Evolutionary conservation across 768 basidiomycete genomes (phyloP).

Genomic region (Mycena vulgaris): DNA sequence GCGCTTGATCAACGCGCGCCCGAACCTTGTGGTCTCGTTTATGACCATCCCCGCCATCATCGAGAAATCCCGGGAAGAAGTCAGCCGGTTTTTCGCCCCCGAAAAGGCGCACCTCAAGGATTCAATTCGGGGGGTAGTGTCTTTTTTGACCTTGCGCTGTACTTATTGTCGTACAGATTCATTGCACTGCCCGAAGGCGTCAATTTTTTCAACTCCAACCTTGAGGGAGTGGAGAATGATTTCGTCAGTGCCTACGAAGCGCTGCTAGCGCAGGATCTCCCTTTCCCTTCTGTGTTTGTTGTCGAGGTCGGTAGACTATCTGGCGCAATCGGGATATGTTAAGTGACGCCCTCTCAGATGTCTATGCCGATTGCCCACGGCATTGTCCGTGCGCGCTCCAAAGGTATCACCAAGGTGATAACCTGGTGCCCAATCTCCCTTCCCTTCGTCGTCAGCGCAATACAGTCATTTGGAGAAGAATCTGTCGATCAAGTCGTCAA

Average conservation of each 20-base stretch:
- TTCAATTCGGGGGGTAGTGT: not conserved
- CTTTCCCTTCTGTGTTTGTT: constrained; percentile 5
- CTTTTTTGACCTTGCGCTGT: not conserved
- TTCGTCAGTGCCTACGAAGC: constrained; percentile 1
- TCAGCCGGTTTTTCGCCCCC: not conserved
- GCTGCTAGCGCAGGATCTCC: not conserved
- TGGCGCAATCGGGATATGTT: not conserved
- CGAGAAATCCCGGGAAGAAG: not conserved
- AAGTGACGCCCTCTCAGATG: not conserved
- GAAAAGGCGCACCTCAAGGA: not conserved
- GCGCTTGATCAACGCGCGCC: not conserved
- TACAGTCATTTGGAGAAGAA: not conserved
- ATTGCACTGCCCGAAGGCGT: constrained; percentile 3
- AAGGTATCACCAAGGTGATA: constrained; percentile 6
- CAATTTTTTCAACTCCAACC: constrained; percentile 8
- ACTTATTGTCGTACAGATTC: not conserved
- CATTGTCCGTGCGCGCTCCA: not conserved
- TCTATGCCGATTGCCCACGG: not conserved
- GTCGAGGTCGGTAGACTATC: not conserved
- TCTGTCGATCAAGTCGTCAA: not conserved
- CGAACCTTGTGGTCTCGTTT: constrained; percentile 5
- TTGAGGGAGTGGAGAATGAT: not conserved
- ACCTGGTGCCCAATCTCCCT: constrained; percentile 7
- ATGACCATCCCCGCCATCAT: constrained; percentile 5
- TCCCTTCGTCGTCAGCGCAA: not conserved